Evolutionary conservation across 108 stramenopile species (phyloP), one percentile per base, ranked within the genome.

Genomic region (Nitzschia putrida): DNA sequence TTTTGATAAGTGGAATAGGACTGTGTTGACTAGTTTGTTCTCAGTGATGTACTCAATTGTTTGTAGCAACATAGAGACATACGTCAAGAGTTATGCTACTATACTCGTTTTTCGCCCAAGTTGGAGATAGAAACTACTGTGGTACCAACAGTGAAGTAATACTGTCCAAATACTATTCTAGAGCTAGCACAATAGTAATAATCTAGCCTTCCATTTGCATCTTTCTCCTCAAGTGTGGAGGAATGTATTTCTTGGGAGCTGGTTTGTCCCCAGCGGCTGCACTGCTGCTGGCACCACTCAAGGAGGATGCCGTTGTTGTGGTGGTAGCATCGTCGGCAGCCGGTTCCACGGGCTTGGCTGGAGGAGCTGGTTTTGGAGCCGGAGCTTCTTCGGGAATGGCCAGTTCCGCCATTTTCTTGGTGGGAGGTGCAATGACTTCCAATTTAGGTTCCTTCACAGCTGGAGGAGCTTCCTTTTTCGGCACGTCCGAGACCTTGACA

Each of bases 201-300:
- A 25, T 51, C n/a, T n/a, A 58, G 5, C 18, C 29, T 68, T 67
- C 45, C 41, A 56, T 39, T 38, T 68, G 67, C 83, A 79, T 79
- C 66, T 83, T 83, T 53, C 66, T 71, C 10, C 86, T 64, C 68
- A 87, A 59, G 68, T 87, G 86, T 34, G 83, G 83, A 8, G 86
- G 86, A 53, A 87, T 81, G 71, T 86, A 86, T 22, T 69, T 76
- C 43, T 65, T 76, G 22, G 72, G 66, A 12, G 50, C 76, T 34
- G 41, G 57, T 39, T 59, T 59, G 34, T 59, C 57, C 14, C 57
- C 57, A 14, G 72, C 38, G 39, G 72, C 57, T 3, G 58, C 45
- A 53, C 20, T 59, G 29, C 14, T 40, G 63, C 63, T 39, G 53
- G 68, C 40, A 8, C 23, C 53, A 58, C n/a, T 23, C 20, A 72